Conservation (phyloP, 2,329 filamentous ascomycete species). For the Daldinia sp. region DNA sequence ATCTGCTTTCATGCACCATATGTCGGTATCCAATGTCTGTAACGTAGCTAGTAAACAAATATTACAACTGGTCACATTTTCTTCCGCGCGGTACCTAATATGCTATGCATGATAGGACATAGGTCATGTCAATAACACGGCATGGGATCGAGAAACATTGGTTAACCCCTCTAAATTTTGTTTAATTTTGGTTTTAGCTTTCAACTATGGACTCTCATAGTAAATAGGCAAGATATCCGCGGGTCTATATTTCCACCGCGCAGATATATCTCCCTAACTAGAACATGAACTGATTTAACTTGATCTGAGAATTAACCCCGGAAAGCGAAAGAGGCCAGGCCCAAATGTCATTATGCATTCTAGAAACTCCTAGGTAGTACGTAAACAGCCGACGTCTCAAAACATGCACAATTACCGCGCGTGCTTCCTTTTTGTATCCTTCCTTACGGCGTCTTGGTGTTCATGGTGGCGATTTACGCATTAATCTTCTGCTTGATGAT, state of each 20-base stretch:
- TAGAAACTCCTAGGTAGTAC: conserved; percentile 21
- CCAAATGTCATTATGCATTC: conserved; percentile 23
- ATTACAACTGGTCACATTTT: not conserved
- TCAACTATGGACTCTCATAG: conserved; percentile 23
- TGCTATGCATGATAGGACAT: not conserved
- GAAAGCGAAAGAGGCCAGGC: conserved; percentile 15
- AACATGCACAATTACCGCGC: conserved; percentile 7
- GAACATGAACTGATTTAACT: too few species aligned
- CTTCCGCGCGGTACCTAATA: too few species aligned
- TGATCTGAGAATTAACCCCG: too few species aligned
- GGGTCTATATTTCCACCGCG: conserved; percentile 18
- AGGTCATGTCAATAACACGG: too few species aligned
- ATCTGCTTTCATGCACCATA: not conserved
- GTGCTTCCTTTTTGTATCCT: not conserved
- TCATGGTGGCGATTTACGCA: conserved; percentile 54
- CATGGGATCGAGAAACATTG: not conserved
- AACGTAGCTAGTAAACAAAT: not conserved
- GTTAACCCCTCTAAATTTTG: conserved; percentile 18
- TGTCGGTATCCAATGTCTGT: not conserved
- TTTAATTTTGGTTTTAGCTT: too few species aligned
- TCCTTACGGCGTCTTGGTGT: not conserved
- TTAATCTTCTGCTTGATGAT: conserved; percentile 87
- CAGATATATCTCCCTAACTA: conserved; percentile 14
- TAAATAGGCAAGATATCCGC: conserved; percentile 17
- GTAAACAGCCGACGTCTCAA: conserved; percentile 10